phyloP scores from a whole-genome alignment of 306 rosid genomes.

The Trifolium fragiferum region DNA sequence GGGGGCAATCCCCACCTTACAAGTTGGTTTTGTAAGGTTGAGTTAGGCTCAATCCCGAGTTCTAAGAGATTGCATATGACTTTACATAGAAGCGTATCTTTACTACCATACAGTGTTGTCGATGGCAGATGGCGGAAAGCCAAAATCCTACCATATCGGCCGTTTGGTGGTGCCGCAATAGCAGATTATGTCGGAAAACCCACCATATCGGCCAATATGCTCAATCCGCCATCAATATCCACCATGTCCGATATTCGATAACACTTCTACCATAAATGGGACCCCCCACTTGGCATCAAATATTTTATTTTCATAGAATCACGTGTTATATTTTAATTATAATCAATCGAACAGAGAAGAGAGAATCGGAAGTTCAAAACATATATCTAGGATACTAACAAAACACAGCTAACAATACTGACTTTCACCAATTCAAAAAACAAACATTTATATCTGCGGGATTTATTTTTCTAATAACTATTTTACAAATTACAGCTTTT shows the following conservation, averaged over 20 bases:
- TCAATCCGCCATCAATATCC: no score
- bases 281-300: background rate
- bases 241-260: no score
- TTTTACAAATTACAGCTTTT: constrained; percentile 1
- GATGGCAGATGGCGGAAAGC: no score
- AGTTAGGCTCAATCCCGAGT: no score
- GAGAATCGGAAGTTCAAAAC: background rate
- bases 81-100: constrained; percentile 2
- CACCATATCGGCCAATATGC: no score
- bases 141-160: no score
- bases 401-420: background rate
- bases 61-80: background rate
- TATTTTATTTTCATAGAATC: background rate
- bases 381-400: background rate
- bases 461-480: background rate
- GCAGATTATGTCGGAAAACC: no score
- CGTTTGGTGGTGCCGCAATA: no score
- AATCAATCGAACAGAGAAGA: constrained; percentile 22
- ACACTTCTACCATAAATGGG: background rate
- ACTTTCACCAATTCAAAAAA: background rate
- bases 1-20: no score
- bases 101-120: background rate
- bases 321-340: background rate
- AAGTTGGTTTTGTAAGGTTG: no score
- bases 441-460: background rate